Percentiles rank a stretch among this genome's conserved stretches.
phyloP scores from a whole-genome alignment of 2,329 filamentous ascomycete genomes.

The Ilyonectria mors-panacis region DNA sequence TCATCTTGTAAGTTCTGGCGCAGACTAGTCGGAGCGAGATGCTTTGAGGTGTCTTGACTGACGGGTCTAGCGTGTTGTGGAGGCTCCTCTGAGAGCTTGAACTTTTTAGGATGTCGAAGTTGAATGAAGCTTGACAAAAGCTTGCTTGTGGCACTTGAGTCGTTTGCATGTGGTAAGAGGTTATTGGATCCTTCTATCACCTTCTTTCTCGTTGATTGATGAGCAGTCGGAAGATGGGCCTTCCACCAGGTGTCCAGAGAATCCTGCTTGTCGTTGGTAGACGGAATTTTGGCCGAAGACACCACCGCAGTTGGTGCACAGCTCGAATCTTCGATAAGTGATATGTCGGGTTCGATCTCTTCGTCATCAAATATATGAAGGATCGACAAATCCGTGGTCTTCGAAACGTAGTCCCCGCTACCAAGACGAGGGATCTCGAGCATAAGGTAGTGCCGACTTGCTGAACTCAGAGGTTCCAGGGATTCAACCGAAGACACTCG shows the following conservation, averaged over 20 bases:
- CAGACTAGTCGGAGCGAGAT: not conserved
- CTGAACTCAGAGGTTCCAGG: constrained; percentile 17
- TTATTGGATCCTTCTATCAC: not conserved
- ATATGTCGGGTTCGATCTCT: constrained; percentile 41
- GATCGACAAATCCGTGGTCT: constrained; percentile 17
- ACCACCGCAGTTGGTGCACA: not conserved
- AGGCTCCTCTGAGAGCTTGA: constrained; percentile 13
- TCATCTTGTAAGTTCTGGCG: not conserved
- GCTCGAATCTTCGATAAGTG: not conserved
- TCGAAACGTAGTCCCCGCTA: constrained; percentile 38
- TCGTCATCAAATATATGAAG: constrained; percentile 38
- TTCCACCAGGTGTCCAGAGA: constrained; percentile 24
- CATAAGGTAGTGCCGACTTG: constrained; percentile 33
- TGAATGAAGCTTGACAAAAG: constrained; percentile 53
- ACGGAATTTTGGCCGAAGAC: not conserved
- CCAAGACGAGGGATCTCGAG: constrained; percentile 19
- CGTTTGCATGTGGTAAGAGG: constrained; percentile 34
- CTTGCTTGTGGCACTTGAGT: constrained; percentile 45
- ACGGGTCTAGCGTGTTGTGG: not conserved
- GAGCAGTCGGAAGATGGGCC: not conserved
- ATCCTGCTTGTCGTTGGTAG: not conserved
- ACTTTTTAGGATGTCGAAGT: constrained; percentile 49
- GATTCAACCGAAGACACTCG: constrained; percentile 33
- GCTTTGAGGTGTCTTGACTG: not conserved
- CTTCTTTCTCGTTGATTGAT: constrained; percentile 16